Conservation (phyloP, 2,329 filamentous ascomycete genomes). For the Colletotrichum eremochloae region DNA sequence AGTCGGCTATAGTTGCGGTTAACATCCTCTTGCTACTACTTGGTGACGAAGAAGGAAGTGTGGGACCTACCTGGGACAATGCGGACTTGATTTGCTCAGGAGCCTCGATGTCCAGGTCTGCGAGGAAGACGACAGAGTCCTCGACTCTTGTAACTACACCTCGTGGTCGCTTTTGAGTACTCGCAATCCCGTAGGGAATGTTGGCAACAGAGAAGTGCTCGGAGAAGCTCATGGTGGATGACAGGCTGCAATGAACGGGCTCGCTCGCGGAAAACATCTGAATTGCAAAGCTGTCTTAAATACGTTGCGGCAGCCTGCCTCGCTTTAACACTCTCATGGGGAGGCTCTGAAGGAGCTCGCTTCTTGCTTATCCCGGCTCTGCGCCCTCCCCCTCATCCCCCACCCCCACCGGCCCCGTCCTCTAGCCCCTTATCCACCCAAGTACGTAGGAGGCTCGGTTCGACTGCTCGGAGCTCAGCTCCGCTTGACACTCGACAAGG, state of each 20-base stretch:
- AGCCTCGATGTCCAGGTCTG: conserved; percentile 52
- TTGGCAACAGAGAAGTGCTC: conserved; percentile 67
- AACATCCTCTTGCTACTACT: conserved; percentile 39
- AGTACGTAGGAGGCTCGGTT: conserved; percentile 10
- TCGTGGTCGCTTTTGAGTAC: conserved; percentile 51
- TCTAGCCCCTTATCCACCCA: not conserved
- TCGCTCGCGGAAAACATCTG: not conserved
- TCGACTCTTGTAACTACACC: conserved; percentile 64
- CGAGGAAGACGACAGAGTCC: conserved; percentile 66
- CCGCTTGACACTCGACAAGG: not conserved
- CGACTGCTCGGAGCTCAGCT: not conserved
- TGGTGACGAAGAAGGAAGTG: conserved; percentile 26
- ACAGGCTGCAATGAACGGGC: not conserved
- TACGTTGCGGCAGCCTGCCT: not conserved
- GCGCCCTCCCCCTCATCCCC: conserved; percentile 2
- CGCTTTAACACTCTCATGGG: conserved; percentile 9
- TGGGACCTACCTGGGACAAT: conserved; percentile 8
- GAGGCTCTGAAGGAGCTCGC: conserved; percentile 4
- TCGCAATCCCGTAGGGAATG: conserved; percentile 67
- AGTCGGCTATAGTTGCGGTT: conserved; percentile 53
- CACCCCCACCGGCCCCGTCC: conserved; percentile 31
- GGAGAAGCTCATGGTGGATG: conserved; percentile 46
- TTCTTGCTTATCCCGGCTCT: not conserved
- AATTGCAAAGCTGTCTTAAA: not conserved
- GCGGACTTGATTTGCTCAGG: conserved; percentile 18